Conservation (phyloP, 2,329 filamentous ascomycete species). For the Exophiala sp. region DNA sequence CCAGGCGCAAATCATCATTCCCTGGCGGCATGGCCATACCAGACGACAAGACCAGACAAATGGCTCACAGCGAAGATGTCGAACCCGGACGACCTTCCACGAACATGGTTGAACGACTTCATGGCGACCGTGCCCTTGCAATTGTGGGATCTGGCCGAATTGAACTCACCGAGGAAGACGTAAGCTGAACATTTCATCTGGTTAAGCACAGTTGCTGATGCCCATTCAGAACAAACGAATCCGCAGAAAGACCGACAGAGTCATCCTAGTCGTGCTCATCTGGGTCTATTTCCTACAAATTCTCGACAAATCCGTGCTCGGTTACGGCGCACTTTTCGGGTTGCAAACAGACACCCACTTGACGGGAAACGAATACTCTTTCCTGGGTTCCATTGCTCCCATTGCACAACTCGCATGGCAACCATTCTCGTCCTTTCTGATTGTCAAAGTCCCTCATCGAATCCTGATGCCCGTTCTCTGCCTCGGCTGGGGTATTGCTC, state of each 20-base stretch:
- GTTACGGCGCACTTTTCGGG: constrained; percentile 57
- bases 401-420: constrained; percentile 62
- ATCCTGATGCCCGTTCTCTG: constrained; percentile 52
- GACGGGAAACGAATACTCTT: constrained; percentile 54
- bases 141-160: constrained; percentile 30
- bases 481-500: constrained; percentile 50
- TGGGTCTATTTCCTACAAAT: constrained; percentile 50
- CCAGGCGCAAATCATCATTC: not conserved
- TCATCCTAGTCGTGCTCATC: constrained; percentile 50
- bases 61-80: constrained; percentile 25
- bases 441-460: constrained; percentile 59
- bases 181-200: constrained; percentile 12
- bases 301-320: constrained; percentile 58
- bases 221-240: constrained; percentile 51
- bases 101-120: constrained; percentile 20
- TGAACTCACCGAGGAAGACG: constrained; percentile 38
- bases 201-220: not conserved
- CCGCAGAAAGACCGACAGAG: constrained; percentile 58
- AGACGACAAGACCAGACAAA: constrained; percentile 16
- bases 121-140: constrained; percentile 27
- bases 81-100: constrained; percentile 11
- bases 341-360: constrained; percentile 50
- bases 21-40: constrained; percentile 7
- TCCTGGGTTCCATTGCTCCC: constrained; percentile 56
- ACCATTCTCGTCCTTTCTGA: constrained; percentile 57